Conservation (phyloP, 2,329 filamentous ascomycete species). For the Calonectria ilicicola region DNA sequence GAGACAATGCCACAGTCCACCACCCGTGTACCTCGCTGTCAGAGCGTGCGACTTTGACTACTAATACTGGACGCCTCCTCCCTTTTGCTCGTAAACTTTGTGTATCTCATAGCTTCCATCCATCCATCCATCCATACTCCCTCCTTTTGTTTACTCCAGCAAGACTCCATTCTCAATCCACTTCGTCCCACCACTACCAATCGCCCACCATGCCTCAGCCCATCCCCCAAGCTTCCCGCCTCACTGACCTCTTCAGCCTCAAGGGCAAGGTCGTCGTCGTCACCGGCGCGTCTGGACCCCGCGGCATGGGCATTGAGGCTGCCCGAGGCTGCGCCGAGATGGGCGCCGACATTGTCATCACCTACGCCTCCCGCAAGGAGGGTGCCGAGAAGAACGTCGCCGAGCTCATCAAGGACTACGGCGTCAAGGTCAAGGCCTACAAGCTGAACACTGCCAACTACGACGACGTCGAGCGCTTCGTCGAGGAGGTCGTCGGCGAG, state of each 20-base stretch:
- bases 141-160: neutral
- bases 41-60: neutral
- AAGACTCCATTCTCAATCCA: neutral
- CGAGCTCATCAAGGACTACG: slow-evolving; percentile 74
- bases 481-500: slow-evolving; percentile 75
- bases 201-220: slow-evolving; percentile 62
- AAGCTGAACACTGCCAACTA: slow-evolving; percentile 69
- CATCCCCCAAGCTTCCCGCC: slow-evolving; percentile 67
- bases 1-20: neutral
- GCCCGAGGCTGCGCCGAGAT: slow-evolving; percentile 78
- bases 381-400: slow-evolving; percentile 75
- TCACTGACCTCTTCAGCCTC: slow-evolving; percentile 77
- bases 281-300: slow-evolving; percentile 76
- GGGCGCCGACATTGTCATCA: slow-evolving; percentile 78
- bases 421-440: slow-evolving; percentile 74
- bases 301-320: slow-evolving; percentile 77
- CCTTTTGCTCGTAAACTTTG: neutral
- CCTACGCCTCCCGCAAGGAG: slow-evolving; percentile 77
- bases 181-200: neutral
- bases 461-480: slow-evolving; percentile 62
- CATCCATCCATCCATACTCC: neutral
- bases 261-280: slow-evolving; percentile 80
- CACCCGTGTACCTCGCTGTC: slow-evolving; percentile 1
- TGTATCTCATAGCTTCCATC: neutral
- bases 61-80: neutral